These are phyloP conservation scores for Calonectria pseudoreteaudii DNA, from an alignment of 2,329 filamentous ascomycete species.

Conservation along the genomic window DNA sequence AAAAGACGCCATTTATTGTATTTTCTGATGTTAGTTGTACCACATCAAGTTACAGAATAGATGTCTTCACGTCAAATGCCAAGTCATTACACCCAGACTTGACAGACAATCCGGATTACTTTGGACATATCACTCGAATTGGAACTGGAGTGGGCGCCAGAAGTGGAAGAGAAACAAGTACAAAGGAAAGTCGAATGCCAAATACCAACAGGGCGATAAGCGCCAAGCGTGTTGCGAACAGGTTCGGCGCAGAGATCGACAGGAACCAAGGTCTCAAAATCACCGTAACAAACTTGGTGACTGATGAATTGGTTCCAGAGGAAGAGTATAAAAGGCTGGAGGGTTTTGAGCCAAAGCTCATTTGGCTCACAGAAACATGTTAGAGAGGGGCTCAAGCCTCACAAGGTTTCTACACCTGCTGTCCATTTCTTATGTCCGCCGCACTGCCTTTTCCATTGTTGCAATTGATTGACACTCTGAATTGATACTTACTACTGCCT, in stretches of 20 bases:
- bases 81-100: neutral
- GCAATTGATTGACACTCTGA: too few relatives aligned
- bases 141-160: neutral
- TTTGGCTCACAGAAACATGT: neutral
- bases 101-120: slow-evolving; percentile 5
- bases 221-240: neutral
- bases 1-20: neutral
- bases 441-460: too few relatives aligned
- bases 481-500: too few relatives aligned
- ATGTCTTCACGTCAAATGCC: slow-evolving; percentile 10
- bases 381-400: neutral
- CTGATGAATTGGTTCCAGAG: neutral
- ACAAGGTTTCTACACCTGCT: too few relatives aligned
- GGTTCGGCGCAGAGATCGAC: neutral
- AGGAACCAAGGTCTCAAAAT: neutral
- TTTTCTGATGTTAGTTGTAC: slow-evolving; percentile 10
- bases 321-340: neutral
- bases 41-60: slow-evolving; percentile 10
- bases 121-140: slow-evolving; percentile 16
- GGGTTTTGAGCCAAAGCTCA: neutral
- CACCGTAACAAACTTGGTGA: neutral
- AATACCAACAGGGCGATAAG: neutral
- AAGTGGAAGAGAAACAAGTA: neutral
- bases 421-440: too few relatives aligned
- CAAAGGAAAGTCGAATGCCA: neutral